A percentile compares a stretch with the other conserved stretches of the same genome.
Evolutionary conservation across 1,139 yeast genomes (phyloP).

Genomic region (Taphrina confusa): DNA sequence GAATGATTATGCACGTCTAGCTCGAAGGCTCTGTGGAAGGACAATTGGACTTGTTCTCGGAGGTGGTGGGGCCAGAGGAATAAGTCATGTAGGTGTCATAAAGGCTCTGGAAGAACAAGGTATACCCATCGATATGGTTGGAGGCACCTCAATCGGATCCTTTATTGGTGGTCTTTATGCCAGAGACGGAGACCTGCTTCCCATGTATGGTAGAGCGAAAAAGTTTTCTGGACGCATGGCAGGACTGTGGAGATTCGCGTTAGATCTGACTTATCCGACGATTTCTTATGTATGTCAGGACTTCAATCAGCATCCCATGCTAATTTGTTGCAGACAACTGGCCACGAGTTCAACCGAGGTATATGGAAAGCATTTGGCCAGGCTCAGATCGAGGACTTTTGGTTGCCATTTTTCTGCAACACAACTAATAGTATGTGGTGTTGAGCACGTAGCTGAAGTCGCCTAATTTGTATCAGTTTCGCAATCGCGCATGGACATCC

Average conservation of each 20-base stretch:
- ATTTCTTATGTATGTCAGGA: slow-evolving; percentile 62
- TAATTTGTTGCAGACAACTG: slow-evolving; percentile 59
- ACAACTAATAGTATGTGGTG: slow-evolving; percentile 66
- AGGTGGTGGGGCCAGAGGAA: slow-evolving; percentile 97
- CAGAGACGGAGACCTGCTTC: slow-evolving; percentile 83
- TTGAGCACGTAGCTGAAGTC: not conserved
- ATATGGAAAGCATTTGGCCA: slow-evolving; percentile 95
- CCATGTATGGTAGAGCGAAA: slow-evolving; percentile 86
- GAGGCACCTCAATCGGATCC: slow-evolving; percentile 96
- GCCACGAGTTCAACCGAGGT: slow-evolving; percentile 95
- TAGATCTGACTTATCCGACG: slow-evolving; percentile 88
- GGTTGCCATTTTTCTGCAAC: slow-evolving; percentile 85
- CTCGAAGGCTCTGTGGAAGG: slow-evolving; percentile 84
- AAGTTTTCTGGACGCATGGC: slow-evolving; percentile 80
- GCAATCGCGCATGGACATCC: slow-evolving; percentile 92
- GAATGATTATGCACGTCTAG: slow-evolving; percentile 84
- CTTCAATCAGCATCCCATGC: not conserved
- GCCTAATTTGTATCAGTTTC: slow-evolving; percentile 52
- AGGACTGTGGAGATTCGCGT: slow-evolving; percentile 76
- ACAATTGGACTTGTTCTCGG: slow-evolving; percentile 94
- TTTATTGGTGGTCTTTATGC: slow-evolving; percentile 96
- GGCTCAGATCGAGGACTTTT: slow-evolving; percentile 88
- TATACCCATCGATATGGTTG: slow-evolving; percentile 88
- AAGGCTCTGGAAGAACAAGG: slow-evolving; percentile 91
- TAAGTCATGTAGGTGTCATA: slow-evolving; percentile 89